These are phyloP conservation scores for Pouteria glomerata DNA, from an alignment of 148 eudicot species.

Conservation along the genomic window DNA sequence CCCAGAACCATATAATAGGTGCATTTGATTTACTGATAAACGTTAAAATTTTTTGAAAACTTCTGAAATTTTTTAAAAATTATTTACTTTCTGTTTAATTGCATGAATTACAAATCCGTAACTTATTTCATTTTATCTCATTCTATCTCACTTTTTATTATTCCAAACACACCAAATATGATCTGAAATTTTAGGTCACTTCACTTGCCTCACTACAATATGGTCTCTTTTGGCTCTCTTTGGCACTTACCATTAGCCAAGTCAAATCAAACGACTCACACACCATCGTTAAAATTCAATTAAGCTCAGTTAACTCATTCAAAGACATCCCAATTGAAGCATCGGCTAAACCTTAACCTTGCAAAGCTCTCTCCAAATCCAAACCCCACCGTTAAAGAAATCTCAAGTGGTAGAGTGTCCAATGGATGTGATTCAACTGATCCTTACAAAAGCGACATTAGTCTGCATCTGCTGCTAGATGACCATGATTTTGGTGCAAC, in stretches of 20 bases:
- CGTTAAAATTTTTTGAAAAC: no score
- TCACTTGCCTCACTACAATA: no score
- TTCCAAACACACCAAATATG: no score
- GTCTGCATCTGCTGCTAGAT: constrained; percentile 44
- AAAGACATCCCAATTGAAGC: constrained; percentile 71
- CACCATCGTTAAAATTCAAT: constrained; percentile 54
- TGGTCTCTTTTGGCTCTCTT: no score
- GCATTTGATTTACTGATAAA: no score
- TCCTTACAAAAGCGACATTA: constrained; percentile 68
- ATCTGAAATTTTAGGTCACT: no score
- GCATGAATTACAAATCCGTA: no score
- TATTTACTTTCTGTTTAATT: no score
- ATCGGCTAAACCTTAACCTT: constrained; percentile 45
- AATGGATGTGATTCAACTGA: constrained; percentile 86
- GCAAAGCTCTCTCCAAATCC: constrained; percentile 60
- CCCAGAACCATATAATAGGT: no score
- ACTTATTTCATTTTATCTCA: no score
- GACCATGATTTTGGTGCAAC: constrained; percentile 20
- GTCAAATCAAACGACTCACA: constrained; percentile 36
- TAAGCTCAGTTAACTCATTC: constrained; percentile 32
- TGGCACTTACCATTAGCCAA: constrained; percentile 18
- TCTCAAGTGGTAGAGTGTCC: constrained; percentile 65
- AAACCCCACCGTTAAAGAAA: constrained; percentile 26
- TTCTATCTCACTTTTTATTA: no score
- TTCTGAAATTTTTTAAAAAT: no score